A percentile compares a stretch with the other conserved stretches of the same genome.
Conservation (phyloP, 2,329 filamentous ascomycete genomes). For the Xylariales sp. region DNA sequence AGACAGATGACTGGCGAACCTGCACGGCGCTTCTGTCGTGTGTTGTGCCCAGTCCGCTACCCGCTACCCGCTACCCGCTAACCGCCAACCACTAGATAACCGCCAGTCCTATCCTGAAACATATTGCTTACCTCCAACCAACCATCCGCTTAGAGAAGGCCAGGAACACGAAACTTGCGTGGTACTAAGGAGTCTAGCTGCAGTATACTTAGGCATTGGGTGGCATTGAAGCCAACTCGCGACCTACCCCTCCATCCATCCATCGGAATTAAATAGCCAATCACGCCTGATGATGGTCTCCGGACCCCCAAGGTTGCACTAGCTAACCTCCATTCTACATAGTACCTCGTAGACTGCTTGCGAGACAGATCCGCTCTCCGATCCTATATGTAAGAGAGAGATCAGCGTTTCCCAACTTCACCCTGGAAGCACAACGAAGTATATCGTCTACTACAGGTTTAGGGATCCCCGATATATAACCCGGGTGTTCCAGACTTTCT, state of each 20-base stretch:
- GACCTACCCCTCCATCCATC: too few relatives aligned
- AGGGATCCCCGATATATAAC: not conserved
- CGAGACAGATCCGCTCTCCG: conserved; percentile 6
- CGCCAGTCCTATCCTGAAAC: conserved; percentile 6
- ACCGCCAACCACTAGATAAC: not conserved
- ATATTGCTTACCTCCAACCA: not conserved
- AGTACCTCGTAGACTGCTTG: not conserved
- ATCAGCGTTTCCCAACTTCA: not conserved
- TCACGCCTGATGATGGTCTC: not conserved
- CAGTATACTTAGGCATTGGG: not conserved
- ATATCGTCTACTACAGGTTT: not conserved
- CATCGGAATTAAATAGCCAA: not conserved
- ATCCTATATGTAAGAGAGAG: too few relatives aligned
- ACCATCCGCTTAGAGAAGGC: too few relatives aligned
- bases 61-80: not conserved
- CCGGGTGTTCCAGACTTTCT: too few relatives aligned
- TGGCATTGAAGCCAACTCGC: not conserved
- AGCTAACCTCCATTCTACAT: too few relatives aligned
- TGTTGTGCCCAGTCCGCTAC: not conserved
- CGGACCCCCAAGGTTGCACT: not conserved
- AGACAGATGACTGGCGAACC: too few relatives aligned
- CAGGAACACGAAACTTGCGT: too few relatives aligned
- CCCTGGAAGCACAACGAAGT: not conserved
- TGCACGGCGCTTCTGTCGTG: not conserved
- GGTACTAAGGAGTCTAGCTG: not conserved